Percentiles rank a stretch among this genome's conserved stretches.
Evolutionary conservation across 2,329 filamentous ascomycete genomes (phyloP).

Genomic region (Thelonectria olida): DNA sequence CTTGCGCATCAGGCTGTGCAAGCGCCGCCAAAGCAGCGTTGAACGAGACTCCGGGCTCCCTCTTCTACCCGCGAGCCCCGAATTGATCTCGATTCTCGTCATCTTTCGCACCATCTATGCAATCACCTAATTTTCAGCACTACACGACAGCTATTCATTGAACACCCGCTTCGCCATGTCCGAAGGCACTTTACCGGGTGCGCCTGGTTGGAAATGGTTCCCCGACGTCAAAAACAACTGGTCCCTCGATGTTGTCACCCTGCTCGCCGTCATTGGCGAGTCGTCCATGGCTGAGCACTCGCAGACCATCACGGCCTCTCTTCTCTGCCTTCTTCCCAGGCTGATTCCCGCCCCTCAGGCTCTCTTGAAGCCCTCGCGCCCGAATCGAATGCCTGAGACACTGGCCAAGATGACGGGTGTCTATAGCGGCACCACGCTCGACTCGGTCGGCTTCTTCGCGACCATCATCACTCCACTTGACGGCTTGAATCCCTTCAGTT

Average conservation of each 20-base stretch:
- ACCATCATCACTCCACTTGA: conserved; percentile 68
- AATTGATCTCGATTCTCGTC: neutral
- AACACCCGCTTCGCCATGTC: too few species aligned
- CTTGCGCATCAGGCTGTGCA: conserved; percentile 9
- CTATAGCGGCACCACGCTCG: conserved; percentile 62
- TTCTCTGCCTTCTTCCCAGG: conserved; percentile 65
- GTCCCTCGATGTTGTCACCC: conserved; percentile 69
- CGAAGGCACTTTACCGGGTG: conserved; percentile 28
- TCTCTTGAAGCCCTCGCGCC: conserved; percentile 65
- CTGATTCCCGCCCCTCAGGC: conserved; percentile 71
- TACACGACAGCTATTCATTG: conserved; percentile 29
- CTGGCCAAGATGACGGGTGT: conserved; percentile 67
- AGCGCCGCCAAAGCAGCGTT: neutral
- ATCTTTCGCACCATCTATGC: neutral
- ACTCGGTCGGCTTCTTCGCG: conserved; percentile 68
- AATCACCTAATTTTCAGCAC: neutral
- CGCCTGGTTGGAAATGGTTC: conserved; percentile 53
- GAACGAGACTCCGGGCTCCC: conserved; percentile 11
- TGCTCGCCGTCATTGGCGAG: conserved; percentile 71
- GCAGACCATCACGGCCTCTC: conserved; percentile 67
- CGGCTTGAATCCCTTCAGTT: conserved; percentile 55
- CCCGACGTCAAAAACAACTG: conserved; percentile 55
- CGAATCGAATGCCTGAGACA: conserved; percentile 63
- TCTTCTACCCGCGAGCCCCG: neutral
- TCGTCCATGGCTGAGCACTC: conserved; percentile 65